Base-by-base conservation (phyloP, 768 basidiomycete species). In the Podaxis carcinomalis region DNA sequence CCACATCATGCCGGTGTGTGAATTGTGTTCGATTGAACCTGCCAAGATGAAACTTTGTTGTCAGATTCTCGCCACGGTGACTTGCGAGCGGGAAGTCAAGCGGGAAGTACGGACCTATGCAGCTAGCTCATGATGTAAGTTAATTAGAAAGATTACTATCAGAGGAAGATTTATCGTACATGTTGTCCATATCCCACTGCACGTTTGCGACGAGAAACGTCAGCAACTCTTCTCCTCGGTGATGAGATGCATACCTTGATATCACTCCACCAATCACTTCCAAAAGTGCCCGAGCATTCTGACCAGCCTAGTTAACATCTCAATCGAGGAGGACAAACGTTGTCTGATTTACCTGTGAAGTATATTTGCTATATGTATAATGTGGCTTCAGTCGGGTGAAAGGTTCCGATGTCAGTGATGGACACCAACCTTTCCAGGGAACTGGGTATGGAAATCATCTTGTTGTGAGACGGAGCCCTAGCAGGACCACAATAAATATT, bases 251-350 rank as follows among this genome's bases (percentile, higher is more conserved):
- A 27, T 73, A 84, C 87, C 80, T 90, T 90, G 72, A 90, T 83
- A 64, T 90, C 87, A 57, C 73, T 75, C 88, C 89, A 91, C 88
- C 87, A 90, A 68, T 90, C 85, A 14, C 79, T 78, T 27, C 86
- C 84, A 63, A 80, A 70, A 0, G 76, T 78, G 5, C 89, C 87
- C 2, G 83, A 72, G 67, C 89, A 90, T 70, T 90, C 88, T 66
- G 74, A 13, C 27, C 53, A 51, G 7, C 11, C 14, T 39, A 32
- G 21, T n/a, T 5, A 21, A 14, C 28, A 42, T 13, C 49, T 56
- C 53, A 42, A n/a, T n/a, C 13, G 11, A 16, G 16, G 14, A 21
- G 16, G 14, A 25, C 55, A 21, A 28, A 32, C 16, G 9, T 51
- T 52, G 36, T 21, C 11, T 25, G 6, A 49, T 40, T 56, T 54